These are phyloP conservation scores for Solanum hybrid DNA, from an alignment of 305 asterid species.

Conservation along the genomic window DNA sequence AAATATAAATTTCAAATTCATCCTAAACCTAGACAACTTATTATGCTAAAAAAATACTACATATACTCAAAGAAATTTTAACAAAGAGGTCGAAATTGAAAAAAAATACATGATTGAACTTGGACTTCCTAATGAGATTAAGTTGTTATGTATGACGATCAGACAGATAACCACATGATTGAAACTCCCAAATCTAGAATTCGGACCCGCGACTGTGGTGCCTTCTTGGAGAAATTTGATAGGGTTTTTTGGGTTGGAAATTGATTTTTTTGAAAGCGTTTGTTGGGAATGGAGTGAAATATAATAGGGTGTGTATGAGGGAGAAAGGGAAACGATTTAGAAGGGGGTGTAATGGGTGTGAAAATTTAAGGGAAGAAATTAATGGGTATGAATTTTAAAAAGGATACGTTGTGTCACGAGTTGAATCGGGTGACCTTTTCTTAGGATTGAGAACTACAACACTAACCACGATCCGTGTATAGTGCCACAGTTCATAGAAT, in stretches of 20 bases:
- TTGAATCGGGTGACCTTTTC: not conserved
- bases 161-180: not conserved
- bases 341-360: not conserved
- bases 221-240: not conserved
- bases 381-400: not conserved
- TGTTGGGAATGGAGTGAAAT: not conserved
- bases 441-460: not conserved
- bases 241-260: not conserved
- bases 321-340: not conserved
- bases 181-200: not conserved
- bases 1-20: no score
- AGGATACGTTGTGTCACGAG: not conserved
- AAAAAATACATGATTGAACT: not conserved
- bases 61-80: not conserved
- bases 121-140: not conserved
- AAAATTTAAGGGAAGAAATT: not conserved
- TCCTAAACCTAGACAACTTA: not conserved
- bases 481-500: not conserved
- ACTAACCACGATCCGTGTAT: not conserved
- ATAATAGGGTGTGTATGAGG: not conserved
- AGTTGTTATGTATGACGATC: not conserved
- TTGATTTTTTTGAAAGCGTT: no score
- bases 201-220: not conserved
- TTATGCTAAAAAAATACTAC: not conserved
- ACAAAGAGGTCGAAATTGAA: not conserved